Evolutionary conservation across 257 asterid genomes (phyloP).

Genomic region (Plectranthus barbatus): DNA sequence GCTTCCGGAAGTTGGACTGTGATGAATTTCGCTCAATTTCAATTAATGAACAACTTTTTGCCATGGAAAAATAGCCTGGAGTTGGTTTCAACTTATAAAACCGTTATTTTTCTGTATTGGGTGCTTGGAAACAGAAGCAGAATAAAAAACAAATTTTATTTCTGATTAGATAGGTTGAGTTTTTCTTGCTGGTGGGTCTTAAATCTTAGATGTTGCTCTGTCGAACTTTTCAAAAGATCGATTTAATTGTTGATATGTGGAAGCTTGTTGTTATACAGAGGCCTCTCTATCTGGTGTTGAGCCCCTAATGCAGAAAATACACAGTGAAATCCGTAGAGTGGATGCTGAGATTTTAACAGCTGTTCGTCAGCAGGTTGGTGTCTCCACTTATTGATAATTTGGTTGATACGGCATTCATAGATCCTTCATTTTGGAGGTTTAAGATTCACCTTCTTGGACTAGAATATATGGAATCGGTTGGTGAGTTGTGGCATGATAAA

Average conservation of each 20-base stretch:
- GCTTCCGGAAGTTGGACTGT: too few species aligned
- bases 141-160: not conserved
- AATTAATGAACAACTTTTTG: not conserved
- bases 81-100: not conserved
- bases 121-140: conserved; percentile 2
- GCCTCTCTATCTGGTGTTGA: conserved; percentile 91
- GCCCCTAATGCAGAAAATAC: conserved; percentile 93
- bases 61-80: too few species aligned
- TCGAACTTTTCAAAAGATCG: not conserved
- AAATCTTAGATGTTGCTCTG: conserved; percentile 5
- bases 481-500: not conserved
- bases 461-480: conserved; percentile 1
- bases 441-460: not conserved
- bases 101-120: not conserved
- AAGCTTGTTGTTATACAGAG: conserved; percentile 46
- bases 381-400: conserved; percentile 7
- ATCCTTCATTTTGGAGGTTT: not conserved
- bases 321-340: conserved; percentile 72
- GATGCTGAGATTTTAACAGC: conserved; percentile 84
- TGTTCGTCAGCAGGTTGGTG: conserved; percentile 87
- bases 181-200: not conserved
- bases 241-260: conserved; percentile 13
- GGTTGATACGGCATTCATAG: not conserved
- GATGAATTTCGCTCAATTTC: not conserved
- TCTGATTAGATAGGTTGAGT: not conserved